Evolutionary conservation across 1,284 basidiomycete species (phyloP), one percentile per base, ranked within the genome.

Genomic region (Moesziomyces sp.): DNA sequence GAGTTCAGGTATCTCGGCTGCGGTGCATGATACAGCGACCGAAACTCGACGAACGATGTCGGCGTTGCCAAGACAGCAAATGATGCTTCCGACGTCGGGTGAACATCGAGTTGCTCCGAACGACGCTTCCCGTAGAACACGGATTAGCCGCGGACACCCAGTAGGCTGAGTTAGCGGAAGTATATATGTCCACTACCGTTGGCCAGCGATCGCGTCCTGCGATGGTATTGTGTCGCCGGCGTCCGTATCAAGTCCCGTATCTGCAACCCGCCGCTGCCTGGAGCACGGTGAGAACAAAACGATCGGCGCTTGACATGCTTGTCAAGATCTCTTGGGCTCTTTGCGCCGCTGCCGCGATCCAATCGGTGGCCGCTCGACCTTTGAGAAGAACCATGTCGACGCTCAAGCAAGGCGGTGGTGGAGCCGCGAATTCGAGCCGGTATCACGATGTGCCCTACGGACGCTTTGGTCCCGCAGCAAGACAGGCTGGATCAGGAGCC

Each of bases 401-500:
- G 3, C 9, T 26, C 21, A 30, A 50, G 5, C 26, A 28, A 7
- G 40, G 21, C 4, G 9, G 5, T 5, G 33, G 50, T 16, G 30
- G 28, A 1, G 5, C n/a, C 24, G 18, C n/a, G n/a, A 11, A 16
- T 9, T 44, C 43, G 35, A 49, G 46, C 5, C 51, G 44, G 4
- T 42, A 42, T 35, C 48, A 53, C n/a, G 67, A 70, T 44, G 46
- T 59, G 13, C 60, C 67, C 0, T 70, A 44, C 33, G 60, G 60
- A 9, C 60, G 63, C 5, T 70, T 70, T 16, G 57, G 61, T 23
- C 67, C 67, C 10, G 67, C 67, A 19, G 42, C 49, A 4, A 58
- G 24, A 9, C 46, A 60, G 18, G 24, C 24, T 9, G 60, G 59
- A 1, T 54, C 66, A 6, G 51, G 48, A 16, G 55, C 61, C 13